phyloP scores from a whole-genome alignment of 495 filamentous ascomycete genomes.

The Neurospora sublineolata region DNA sequence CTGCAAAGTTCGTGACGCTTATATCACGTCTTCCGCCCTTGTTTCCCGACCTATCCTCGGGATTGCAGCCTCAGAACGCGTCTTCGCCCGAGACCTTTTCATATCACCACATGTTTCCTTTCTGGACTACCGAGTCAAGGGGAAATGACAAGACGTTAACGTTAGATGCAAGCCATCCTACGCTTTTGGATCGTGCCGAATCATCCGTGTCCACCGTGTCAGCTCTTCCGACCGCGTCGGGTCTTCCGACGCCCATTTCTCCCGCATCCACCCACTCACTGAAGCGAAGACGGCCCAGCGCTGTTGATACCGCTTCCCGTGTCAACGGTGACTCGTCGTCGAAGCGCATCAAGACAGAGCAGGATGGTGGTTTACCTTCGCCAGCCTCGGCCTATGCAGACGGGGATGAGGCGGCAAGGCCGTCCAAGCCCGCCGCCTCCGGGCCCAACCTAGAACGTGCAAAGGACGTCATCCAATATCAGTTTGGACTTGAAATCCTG shows the following conservation, averaged over 20 bases:
- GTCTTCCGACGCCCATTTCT: constrained; percentile 8
- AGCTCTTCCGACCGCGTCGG: constrained; percentile 2
- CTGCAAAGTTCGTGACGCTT: neutral
- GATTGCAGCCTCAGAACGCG: neutral
- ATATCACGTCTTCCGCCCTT: neutral
- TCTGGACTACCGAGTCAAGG: constrained; percentile 38
- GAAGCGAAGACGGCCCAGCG: constrained; percentile 27
- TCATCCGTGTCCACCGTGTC: constrained; percentile 4
- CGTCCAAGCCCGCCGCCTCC: constrained; percentile 11
- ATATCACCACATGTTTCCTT: constrained; percentile 36
- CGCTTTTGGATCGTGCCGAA: constrained; percentile 7
- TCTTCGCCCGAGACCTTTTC: neutral
- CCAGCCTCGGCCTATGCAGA: constrained; percentile 19
- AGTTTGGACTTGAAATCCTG: constrained; percentile 84
- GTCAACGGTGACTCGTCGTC: constrained; percentile 2
- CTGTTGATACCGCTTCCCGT: constrained; percentile 13
- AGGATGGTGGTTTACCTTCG: constrained; percentile 23
- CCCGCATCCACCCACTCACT: constrained; percentile 11
- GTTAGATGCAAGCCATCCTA: constrained; percentile 4
- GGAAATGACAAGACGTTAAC: constrained; percentile 31
- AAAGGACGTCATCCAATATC: constrained; percentile 65
- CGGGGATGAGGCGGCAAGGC: constrained; percentile 4
- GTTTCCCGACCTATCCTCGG: neutral
- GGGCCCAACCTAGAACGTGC: constrained; percentile 29
- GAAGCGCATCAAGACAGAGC: constrained; percentile 28